These are phyloP conservation scores for Metschnikowia gelsemii DNA, from an alignment of 805 yeast genomes.

Conservation along the genomic window DNA sequence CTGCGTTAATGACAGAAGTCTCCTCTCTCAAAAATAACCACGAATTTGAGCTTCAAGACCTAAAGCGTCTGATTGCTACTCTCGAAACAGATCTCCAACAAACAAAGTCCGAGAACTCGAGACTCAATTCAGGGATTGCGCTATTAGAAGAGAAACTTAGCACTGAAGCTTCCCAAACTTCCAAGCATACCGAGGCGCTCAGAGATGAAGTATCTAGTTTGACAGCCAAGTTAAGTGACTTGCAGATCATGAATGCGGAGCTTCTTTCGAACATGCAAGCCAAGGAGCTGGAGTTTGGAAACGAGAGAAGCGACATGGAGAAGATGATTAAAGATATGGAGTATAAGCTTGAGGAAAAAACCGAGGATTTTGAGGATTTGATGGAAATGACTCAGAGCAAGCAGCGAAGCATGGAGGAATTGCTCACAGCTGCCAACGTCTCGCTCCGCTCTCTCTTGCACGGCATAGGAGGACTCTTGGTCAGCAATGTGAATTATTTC, in stretches of 20 bases:
- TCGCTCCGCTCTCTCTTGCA: constrained; percentile 3
- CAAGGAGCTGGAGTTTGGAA: constrained; percentile 56
- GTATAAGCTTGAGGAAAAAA: constrained; percentile 47
- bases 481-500: constrained; percentile 32
- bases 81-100: not conserved
- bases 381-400: constrained; percentile 40
- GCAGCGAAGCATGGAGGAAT: constrained; percentile 24
- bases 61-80: not conserved
- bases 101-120: not conserved
- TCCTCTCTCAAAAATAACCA: not conserved
- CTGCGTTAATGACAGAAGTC: too few species aligned
- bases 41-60: not conserved
- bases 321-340: constrained; percentile 48
- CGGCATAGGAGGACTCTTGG: constrained; percentile 30
- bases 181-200: constrained; percentile 1
- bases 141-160: not conserved
- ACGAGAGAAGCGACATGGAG: constrained; percentile 51
- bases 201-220: constrained; percentile 2
- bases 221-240: constrained; percentile 24
- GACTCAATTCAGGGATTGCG: not conserved
- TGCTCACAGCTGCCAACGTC: constrained; percentile 1
- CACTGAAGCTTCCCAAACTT: not conserved
- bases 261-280: constrained; percentile 66
- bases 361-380: constrained; percentile 41
- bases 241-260: constrained; percentile 52